Conservation (phyloP, 805 yeast genomes). For the Candida peoriensis region DNA sequence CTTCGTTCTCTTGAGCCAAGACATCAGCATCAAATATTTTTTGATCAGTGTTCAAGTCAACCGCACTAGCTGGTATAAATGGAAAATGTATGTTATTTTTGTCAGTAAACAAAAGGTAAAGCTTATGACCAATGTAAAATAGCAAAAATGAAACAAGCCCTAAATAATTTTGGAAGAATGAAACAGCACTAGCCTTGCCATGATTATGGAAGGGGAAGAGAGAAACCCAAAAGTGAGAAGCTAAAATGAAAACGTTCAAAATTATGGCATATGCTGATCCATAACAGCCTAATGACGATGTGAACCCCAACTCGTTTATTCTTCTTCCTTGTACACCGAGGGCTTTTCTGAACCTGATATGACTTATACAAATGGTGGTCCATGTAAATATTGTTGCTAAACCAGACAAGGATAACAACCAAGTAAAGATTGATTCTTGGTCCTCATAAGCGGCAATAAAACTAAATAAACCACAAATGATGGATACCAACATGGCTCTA, state of each 20-base stretch:
- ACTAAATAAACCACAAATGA: slow-evolving; percentile 53
- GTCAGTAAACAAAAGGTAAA: slow-evolving; percentile 27
- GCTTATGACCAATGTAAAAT: slow-evolving; percentile 48
- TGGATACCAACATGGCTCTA: slow-evolving; percentile 46
- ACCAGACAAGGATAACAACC: slow-evolving; percentile 62
- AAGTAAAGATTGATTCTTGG: slow-evolving; percentile 52
- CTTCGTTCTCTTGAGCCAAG: slow-evolving; percentile 35
- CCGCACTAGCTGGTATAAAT: slow-evolving; percentile 31
- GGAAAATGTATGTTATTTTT: slow-evolving; percentile 27
- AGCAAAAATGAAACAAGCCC: slow-evolving; percentile 39
- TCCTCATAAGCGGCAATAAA: slow-evolving; percentile 63
- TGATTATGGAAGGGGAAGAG: slow-evolving; percentile 49
- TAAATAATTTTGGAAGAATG: slow-evolving; percentile 51
- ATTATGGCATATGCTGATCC: slow-evolving; percentile 50
- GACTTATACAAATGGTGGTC: slow-evolving; percentile 51
- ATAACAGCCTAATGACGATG: slow-evolving; percentile 44
- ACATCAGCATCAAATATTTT: slow-evolving; percentile 37
- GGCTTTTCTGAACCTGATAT: slow-evolving; percentile 56
- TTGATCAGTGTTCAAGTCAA: slow-evolving; percentile 44
- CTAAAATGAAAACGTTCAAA: slow-evolving; percentile 44
- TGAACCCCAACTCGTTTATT: slow-evolving; percentile 46
- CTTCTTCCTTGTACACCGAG: slow-evolving; percentile 49
- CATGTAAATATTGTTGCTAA: slow-evolving; percentile 60
- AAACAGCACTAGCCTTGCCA: slow-evolving; percentile 31
- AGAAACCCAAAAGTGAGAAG: slow-evolving; percentile 66